Conservation (phyloP, 108 stramenopile species). For the Stephanodiscus minutulus region DNA sequence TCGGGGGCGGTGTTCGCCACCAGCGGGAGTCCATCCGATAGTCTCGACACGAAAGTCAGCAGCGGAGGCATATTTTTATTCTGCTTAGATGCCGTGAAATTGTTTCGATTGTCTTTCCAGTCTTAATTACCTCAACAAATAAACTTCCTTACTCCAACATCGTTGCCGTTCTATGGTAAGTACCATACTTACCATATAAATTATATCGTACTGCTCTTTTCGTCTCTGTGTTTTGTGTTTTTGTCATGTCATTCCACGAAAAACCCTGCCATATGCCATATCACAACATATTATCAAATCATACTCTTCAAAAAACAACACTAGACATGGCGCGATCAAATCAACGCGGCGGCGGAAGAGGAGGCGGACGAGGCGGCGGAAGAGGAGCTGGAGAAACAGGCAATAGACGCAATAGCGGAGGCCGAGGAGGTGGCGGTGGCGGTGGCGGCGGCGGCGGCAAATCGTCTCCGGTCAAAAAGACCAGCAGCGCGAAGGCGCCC, state of each 20-base stretch:
- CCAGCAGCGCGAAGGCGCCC: constrained; percentile 20
- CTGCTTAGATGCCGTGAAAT: background rate
- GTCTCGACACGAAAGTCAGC: constrained; percentile 86
- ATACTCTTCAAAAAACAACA: too few relatives aligned
- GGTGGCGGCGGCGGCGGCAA: constrained; percentile 21
- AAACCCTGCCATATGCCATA: too few relatives aligned
- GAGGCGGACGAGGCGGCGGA: constrained; percentile 31
- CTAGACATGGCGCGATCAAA: constrained; percentile 1
- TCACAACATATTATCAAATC: too few relatives aligned
- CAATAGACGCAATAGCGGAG: constrained; percentile 21
- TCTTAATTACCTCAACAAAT: too few relatives aligned
- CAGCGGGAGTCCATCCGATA: constrained; percentile 81
- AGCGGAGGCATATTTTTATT: constrained; percentile 77
- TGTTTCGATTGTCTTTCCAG: background rate
- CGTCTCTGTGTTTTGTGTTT: too few relatives aligned
- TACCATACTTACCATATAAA: too few relatives aligned
- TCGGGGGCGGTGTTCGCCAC: constrained; percentile 74
- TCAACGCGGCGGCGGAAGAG: constrained; percentile 10
- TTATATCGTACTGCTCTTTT: too few relatives aligned
- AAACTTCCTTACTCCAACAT: too few relatives aligned
- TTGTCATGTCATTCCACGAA: too few relatives aligned
- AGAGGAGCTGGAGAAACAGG: constrained; percentile 14
- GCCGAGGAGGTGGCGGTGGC: constrained; percentile 13
- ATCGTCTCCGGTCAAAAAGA: constrained; percentile 11
- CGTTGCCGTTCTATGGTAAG: too few relatives aligned